Evolutionary conservation across 805 yeast genomes (phyloP).

Genomic region (Saccharomyces jurei): DNA sequence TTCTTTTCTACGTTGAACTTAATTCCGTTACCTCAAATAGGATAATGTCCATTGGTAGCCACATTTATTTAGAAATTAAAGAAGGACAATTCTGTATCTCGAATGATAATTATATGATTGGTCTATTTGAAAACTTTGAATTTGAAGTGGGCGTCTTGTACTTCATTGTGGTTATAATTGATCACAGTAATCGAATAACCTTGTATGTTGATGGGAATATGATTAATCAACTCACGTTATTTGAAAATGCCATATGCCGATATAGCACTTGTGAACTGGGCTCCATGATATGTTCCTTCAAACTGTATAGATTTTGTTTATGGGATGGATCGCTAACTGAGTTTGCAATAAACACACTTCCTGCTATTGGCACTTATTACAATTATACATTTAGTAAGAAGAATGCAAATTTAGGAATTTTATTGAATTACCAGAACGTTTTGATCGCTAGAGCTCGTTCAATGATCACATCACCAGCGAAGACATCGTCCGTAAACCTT

Average conservation of each 20-base stretch:
- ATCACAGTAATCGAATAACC: slow-evolving; percentile 6
- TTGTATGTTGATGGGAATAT: slow-evolving; percentile 20
- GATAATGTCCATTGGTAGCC: slow-evolving; percentile 20
- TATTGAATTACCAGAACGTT: slow-evolving; percentile 24
- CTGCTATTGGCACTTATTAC: slow-evolving; percentile 6
- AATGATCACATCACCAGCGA: not conserved
- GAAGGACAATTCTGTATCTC: slow-evolving; percentile 24
- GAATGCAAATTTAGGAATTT: slow-evolving; percentile 1
- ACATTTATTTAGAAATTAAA: slow-evolving; percentile 23
- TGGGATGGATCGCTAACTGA: slow-evolving; percentile 9
- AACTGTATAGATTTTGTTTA: slow-evolving; percentile 14
- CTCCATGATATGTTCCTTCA: slow-evolving; percentile 29
- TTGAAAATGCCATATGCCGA: slow-evolving; percentile 8
- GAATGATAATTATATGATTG: slow-evolving; percentile 25
- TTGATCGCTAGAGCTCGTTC: slow-evolving; percentile 16
- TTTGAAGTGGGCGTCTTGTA: slow-evolving; percentile 18
- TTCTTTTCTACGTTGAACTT: slow-evolving; percentile 26
- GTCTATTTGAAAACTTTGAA: slow-evolving; percentile 22
- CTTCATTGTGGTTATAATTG: slow-evolving; percentile 12
- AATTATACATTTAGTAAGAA: slow-evolving; percentile 3
- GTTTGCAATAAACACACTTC: slow-evolving; percentile 5
- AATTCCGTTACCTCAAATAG: slow-evolving; percentile 24
- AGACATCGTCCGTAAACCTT: not conserved
- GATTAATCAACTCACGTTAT: slow-evolving; percentile 15
- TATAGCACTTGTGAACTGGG: slow-evolving; percentile 23